Conservation (phyloP, 257 asterid species). For the Scutellaria baicalensis region DNA sequence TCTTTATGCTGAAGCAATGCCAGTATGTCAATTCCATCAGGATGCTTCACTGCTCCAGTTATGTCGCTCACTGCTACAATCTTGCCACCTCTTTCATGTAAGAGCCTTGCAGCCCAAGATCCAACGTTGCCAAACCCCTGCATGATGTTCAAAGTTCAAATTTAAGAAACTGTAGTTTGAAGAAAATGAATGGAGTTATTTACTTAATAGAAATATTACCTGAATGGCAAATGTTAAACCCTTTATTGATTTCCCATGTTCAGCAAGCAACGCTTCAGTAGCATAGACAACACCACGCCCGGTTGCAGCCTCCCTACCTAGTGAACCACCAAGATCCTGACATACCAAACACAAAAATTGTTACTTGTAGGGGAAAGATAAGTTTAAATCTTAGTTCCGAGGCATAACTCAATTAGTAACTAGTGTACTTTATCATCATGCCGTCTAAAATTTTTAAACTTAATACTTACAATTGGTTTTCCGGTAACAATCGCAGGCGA, state of each 20-base stretch:
- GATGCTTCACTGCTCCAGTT: conserved; percentile 72
- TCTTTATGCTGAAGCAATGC: conserved; percentile 62
- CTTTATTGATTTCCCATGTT: conserved; percentile 70
- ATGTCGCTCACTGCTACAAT: conserved; percentile 80
- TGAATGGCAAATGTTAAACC: conserved; percentile 73
- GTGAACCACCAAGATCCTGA: conserved; percentile 90
- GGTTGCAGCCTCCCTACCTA: conserved; percentile 93
- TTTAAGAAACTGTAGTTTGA: not conserved
- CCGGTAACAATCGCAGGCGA: conserved; percentile 98
- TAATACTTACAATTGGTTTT: conserved; percentile 72
- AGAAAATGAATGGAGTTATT: not conserved
- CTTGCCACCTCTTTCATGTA: conserved; percentile 89
- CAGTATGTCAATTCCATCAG: conserved; percentile 57
- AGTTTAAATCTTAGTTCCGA: not conserved
- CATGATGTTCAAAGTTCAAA: not conserved
- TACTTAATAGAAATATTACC: conserved; percentile 26
- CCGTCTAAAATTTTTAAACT: not conserved
- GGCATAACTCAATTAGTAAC: not conserved
- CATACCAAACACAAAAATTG: conserved; percentile 8
- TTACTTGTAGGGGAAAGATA: not conserved
- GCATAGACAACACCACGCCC: conserved; percentile 93
- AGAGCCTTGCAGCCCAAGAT: conserved; percentile 75
- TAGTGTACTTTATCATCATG: not conserved
- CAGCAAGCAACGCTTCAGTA: conserved; percentile 78
- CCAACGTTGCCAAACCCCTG: conserved; percentile 96